A percentile compares a stretch with the other conserved stretches of the same genome.
Evolutionary conservation across 805 yeast species (phyloP).

Genomic region (Dipodascopsis uninucleata): DNA sequence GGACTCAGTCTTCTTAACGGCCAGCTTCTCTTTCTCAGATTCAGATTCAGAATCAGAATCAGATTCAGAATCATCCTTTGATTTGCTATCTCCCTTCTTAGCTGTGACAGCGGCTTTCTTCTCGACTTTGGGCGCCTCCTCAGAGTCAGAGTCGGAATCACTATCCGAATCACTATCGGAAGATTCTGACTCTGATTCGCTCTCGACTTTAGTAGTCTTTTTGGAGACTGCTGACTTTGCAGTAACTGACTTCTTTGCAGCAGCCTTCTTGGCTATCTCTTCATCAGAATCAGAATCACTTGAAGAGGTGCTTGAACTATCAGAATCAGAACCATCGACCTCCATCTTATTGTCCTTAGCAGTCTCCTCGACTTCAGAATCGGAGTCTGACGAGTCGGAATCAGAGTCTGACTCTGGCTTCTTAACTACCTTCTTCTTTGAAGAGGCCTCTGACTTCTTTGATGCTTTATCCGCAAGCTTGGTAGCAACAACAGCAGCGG

Average conservation of each 20-base stretch:
- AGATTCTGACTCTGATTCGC: not conserved
- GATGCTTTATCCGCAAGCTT: constrained; percentile 32
- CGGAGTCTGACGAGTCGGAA: no score
- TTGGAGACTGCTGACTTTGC: not conserved
- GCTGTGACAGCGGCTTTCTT: constrained; percentile 2
- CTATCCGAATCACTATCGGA: not conserved
- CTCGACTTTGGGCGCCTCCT: not conserved
- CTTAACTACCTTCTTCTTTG: constrained; percentile 2
- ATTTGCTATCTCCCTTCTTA: not conserved
- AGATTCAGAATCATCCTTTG: not conserved
- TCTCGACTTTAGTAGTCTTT: not conserved
- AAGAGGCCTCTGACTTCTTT: constrained; percentile 32
- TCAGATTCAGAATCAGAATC: constrained; percentile 1
- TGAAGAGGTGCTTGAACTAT: no score
- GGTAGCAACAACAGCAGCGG: constrained; percentile 34
- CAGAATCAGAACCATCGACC: no score
- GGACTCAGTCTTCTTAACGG: constrained; percentile 25
- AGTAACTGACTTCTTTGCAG: constrained; percentile 2
- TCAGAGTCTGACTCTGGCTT: no score
- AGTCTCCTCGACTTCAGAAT: no score
- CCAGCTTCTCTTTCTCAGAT: not conserved
- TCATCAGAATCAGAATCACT: constrained; percentile 1
- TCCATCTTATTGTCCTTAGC: no score
- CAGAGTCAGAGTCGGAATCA: not conserved
- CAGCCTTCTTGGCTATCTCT: constrained; percentile 1